phyloP scores from a whole-genome alignment of 2,329 filamentous ascomycete species.

The Leptographium procerum region DNA sequence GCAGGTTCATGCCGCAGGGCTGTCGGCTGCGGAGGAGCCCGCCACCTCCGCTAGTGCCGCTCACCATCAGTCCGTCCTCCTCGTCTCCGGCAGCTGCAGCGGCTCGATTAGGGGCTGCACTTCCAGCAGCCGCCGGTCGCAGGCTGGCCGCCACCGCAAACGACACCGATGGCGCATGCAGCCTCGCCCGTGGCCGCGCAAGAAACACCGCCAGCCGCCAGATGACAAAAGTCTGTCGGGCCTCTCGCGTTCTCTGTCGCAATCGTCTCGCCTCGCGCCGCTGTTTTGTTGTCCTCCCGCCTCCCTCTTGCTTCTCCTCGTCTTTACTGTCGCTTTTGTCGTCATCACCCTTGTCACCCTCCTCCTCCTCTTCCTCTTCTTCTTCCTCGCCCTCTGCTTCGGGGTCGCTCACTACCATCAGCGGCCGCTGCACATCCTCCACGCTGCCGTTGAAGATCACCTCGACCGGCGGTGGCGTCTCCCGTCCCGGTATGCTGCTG shows the following conservation, averaged over 20 bases:
- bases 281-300: constrained; percentile 13
- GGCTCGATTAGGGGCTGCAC: neutral
- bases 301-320: constrained; percentile 2
- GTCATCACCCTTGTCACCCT: constrained; percentile 20
- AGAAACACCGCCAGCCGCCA: constrained; percentile 53
- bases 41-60: neutral
- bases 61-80: neutral
- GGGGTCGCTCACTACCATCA: constrained; percentile 35
- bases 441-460: constrained; percentile 46
- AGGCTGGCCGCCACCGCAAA: constrained; percentile 52
- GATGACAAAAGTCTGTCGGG: constrained; percentile 37
- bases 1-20: constrained; percentile 62
- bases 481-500: constrained; percentile 34
- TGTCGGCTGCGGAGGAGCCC: constrained; percentile 60
- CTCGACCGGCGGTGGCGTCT: constrained; percentile 38
- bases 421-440: constrained; percentile 36
- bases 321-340: constrained; percentile 14
- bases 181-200: constrained; percentile 47
- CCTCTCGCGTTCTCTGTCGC: constrained; percentile 5
- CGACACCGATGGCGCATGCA: constrained; percentile 54
- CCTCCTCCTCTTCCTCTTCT: neutral
- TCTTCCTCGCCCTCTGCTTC: constrained; percentile 15
- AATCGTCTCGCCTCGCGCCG: constrained; percentile 8
- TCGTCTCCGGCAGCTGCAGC: neutral
- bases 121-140: constrained; percentile 33